These are phyloP conservation scores for Grammothele lineata DNA, from an alignment of 768 basidiomycete species.

Conservation along the genomic window DNA sequence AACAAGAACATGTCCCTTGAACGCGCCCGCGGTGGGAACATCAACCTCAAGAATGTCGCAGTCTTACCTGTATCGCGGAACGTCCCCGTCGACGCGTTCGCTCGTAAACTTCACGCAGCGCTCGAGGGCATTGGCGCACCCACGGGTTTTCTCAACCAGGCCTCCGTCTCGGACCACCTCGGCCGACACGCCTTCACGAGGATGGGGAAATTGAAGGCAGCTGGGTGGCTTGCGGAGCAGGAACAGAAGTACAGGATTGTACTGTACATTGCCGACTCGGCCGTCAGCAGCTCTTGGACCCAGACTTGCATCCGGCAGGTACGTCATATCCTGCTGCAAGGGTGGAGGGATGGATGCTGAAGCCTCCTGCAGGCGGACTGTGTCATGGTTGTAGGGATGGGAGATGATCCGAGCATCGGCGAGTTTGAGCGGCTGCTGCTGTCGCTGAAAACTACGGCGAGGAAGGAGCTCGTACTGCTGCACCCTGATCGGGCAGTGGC, in stretches of 20 bases:
- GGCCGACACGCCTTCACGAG: slow-evolving; percentile 93
- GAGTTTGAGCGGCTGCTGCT: slow-evolving; percentile 93
- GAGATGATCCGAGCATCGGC: slow-evolving; percentile 84
- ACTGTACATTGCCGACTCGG: slow-evolving; percentile 93
- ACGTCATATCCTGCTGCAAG: slow-evolving; percentile 91
- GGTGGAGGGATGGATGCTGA: slow-evolving; percentile 94
- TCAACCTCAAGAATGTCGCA: slow-evolving; percentile 92
- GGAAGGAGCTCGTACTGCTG: slow-evolving; percentile 92
- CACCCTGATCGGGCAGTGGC: slow-evolving; percentile 88
- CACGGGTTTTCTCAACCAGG: slow-evolving; percentile 91
- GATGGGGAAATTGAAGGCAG: slow-evolving; percentile 96
- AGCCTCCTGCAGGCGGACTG: slow-evolving; percentile 97
- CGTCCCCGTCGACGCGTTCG: slow-evolving; percentile 87
- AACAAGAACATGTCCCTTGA: slow-evolving; percentile 51
- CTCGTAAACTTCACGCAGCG: slow-evolving; percentile 81
- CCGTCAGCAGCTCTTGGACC: slow-evolving; percentile 95
- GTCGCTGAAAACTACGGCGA: slow-evolving; percentile 96
- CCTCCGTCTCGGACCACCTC: slow-evolving; percentile 85
- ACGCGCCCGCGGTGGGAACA: slow-evolving; percentile 64
- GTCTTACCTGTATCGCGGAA: slow-evolving; percentile 83
- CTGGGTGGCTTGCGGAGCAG: slow-evolving; percentile 91
- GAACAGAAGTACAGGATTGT: slow-evolving; percentile 93
- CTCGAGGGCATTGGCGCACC: slow-evolving; percentile 92
- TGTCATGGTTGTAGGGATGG: slow-evolving; percentile 92
- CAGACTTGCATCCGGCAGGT: slow-evolving; percentile 95